These are phyloP conservation scores for Sarocladium kiliense DNA, from an alignment of 2,329 filamentous ascomycete genomes.

Conservation along the genomic window DNA sequence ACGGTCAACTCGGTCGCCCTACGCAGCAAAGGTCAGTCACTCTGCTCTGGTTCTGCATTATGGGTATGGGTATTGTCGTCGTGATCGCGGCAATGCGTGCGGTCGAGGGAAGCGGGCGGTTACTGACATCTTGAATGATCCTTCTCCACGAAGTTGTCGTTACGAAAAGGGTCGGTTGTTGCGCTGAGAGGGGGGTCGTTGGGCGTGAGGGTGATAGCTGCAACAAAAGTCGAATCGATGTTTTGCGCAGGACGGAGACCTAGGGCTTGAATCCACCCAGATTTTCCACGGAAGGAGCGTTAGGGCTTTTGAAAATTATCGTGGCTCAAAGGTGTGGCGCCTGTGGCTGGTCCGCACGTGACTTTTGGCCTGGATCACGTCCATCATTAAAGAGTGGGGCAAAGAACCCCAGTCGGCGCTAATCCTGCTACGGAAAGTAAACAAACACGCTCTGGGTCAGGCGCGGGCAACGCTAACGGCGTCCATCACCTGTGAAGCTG, in stretches of 20 bases:
- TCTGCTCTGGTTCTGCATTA: conserved; percentile 10
- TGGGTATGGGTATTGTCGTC: conserved; percentile 3
- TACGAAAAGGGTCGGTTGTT: conserved; percentile 9
- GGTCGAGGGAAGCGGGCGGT: conserved; percentile 6
- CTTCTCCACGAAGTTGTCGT: conserved; percentile 21
- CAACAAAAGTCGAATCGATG: conserved; percentile 10
- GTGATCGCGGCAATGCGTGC: not conserved
- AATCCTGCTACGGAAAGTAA: conserved; percentile 26
- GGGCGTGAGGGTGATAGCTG: conserved; percentile 4
- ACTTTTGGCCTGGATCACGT: conserved; percentile 5
- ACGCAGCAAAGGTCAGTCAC: conserved; percentile 35
- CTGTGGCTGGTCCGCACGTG: conserved; percentile 20
- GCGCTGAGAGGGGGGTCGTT: conserved; percentile 6
- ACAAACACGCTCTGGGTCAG: conserved; percentile 25
- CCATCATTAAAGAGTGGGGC: not conserved
- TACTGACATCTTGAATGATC: conserved; percentile 40
- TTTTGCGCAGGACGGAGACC: conserved; percentile 5
- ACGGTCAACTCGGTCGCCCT: conserved; percentile 99
- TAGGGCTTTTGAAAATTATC: conserved; percentile 38
- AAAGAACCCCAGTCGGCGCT: conserved; percentile 5
- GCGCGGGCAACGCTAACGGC: conserved; percentile 4
- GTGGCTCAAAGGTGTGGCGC: conserved; percentile 18
- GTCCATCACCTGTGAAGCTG: conserved; percentile 20
- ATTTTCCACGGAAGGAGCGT: conserved; percentile 14
- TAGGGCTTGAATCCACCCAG: conserved; percentile 24